A percentile compares a stretch with the other conserved stretches of the same genome.
phyloP scores from a whole-genome alignment of 163 green algal species.

The Coccomyxa subellipsoidea region DNA sequence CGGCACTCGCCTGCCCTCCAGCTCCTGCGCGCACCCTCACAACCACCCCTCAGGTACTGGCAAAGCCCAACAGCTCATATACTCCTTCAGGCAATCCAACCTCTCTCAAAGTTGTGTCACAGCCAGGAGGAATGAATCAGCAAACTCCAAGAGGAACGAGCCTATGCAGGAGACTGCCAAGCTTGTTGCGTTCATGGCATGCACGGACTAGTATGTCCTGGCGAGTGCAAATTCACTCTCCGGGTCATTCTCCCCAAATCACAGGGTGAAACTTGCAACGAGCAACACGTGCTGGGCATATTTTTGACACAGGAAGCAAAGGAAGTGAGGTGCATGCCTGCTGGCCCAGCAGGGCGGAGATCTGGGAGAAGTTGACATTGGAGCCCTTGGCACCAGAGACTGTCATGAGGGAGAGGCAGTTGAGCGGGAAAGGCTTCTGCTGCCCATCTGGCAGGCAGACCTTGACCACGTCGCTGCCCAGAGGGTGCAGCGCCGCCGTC shows the following conservation, averaged over 20 bases:
- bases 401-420: constrained; percentile 94
- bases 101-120: too few relatives aligned
- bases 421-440: constrained; percentile 76
- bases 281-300: not conserved
- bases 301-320: not conserved
- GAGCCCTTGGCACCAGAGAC: constrained; percentile 92
- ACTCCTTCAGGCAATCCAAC: too few relatives aligned
- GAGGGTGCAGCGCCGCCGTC: constrained; percentile 73
- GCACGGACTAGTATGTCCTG: too few relatives aligned
- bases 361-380: constrained; percentile 94
- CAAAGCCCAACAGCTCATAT: too few relatives aligned
- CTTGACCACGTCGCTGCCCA: constrained; percentile 68
- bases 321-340: too few relatives aligned
- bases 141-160: too few relatives aligned
- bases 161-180: too few relatives aligned
- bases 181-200: too few relatives aligned
- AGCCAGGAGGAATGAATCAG: too few relatives aligned
- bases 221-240: too few relatives aligned
- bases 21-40: constrained; percentile 63
- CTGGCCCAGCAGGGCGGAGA: constrained; percentile 91
- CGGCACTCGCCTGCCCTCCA: constrained; percentile 91
- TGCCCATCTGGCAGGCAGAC: constrained; percentile 83
- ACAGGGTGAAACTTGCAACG: not conserved
- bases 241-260: too few relatives aligned
- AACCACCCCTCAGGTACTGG: not conserved